Conservation (phyloP, 225 moss, liverwort and hornwort genomes). For the Straminergon stramineum region DNA sequence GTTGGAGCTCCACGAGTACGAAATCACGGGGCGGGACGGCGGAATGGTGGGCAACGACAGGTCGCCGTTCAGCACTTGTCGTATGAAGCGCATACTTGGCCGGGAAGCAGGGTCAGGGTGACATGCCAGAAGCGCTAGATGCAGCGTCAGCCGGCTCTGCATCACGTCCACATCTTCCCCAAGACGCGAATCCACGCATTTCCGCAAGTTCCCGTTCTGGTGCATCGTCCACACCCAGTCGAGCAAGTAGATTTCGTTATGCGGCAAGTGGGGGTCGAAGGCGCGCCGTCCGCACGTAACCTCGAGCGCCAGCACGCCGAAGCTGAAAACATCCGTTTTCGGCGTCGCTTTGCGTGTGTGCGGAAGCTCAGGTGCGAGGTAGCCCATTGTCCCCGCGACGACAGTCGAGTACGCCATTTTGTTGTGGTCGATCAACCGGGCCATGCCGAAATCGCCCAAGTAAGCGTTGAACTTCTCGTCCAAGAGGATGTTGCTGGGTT, state of each 20-base stretch:
- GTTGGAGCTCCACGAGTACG: conserved; percentile 54
- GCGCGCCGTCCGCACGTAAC: conserved; percentile 53
- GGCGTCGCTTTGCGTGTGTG: conserved; percentile 40
- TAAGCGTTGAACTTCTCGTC: conserved; percentile 45
- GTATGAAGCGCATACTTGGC: conserved; percentile 70
- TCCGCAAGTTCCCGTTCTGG: conserved; percentile 13
- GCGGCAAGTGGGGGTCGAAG: conserved; percentile 9
- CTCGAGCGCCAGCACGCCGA: conserved; percentile 66
- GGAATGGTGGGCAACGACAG: conserved; percentile 52
- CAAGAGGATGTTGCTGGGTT: conserved; percentile 42
- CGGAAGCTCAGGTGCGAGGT: conserved; percentile 62
- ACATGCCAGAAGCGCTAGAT: conserved; percentile 55
- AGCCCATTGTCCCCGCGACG: conserved; percentile 45
- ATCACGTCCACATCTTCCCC: conserved; percentile 22
- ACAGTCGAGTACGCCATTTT: conserved; percentile 45
- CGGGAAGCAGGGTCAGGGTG: conserved; percentile 45
- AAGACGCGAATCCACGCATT: conserved; percentile 29
- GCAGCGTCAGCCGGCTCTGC: conserved; percentile 28
- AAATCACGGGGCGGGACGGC: conserved; percentile 38
- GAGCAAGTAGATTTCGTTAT: conserved; percentile 25
- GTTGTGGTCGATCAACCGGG: conserved; percentile 46
- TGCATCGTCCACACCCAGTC: conserved; percentile 58
- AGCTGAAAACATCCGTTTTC: conserved; percentile 75
- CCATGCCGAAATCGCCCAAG: conserved; percentile 54
- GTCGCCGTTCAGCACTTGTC: conserved; percentile 54